Conservation (phyloP, 345 rosid species). For the Mallotus nudiflorus region DNA sequence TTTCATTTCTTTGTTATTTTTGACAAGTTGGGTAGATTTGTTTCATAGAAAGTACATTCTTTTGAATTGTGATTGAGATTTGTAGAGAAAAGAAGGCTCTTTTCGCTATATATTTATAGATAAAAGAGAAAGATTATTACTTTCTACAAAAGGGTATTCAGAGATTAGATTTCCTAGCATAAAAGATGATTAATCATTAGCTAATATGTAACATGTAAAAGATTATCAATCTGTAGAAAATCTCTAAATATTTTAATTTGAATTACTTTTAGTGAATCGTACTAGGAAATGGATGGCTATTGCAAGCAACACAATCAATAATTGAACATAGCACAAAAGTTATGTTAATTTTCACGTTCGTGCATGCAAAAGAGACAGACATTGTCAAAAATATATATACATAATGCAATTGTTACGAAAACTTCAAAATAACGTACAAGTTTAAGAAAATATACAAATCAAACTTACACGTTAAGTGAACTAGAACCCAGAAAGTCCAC, state of each 20-base stretch:
- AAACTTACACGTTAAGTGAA: slow-evolving; percentile 11
- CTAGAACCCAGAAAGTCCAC: slow-evolving; percentile 3
- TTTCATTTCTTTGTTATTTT: no score
- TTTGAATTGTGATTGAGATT: no score
- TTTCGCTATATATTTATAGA: no score
- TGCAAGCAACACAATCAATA: not conserved
- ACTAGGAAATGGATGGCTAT: not conserved
- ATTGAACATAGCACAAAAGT: not conserved
- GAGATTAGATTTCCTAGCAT: no score
- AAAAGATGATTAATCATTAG: no score
- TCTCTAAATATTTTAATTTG: not conserved
- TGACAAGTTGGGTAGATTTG: no score
- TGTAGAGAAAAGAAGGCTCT: no score
- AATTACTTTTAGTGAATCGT: not conserved
- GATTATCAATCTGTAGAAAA: not conserved
- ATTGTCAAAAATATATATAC: not conserved
- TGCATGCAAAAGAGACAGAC: not conserved
- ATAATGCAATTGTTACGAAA: not conserved
- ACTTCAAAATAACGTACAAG: not conserved
- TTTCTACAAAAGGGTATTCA: no score
- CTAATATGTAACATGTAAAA: no score
- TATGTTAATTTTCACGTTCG: not conserved
- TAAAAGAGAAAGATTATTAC: no score
- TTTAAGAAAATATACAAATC: not conserved
- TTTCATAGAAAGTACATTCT: no score